Evolutionary conservation across 129 eudicot species (phyloP).

Genomic region (Chrysanthemum seticuspe): DNA sequence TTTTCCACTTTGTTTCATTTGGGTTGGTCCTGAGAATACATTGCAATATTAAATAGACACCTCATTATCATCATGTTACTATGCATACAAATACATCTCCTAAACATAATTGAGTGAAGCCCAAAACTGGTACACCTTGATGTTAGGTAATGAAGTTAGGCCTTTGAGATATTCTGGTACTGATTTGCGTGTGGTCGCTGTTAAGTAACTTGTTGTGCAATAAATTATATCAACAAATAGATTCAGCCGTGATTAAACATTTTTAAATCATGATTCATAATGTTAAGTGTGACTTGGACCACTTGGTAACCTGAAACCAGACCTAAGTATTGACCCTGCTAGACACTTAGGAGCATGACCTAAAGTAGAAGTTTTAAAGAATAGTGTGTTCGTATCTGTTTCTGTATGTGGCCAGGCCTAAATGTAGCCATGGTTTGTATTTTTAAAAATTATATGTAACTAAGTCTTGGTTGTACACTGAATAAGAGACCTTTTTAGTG

Average conservation of each 20-base stretch:
- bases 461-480: too few species aligned
- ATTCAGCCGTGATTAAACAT: neutral
- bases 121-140: neutral
- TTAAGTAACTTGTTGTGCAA: neutral
- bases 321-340: too few species aligned
- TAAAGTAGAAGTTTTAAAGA: too few species aligned
- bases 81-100: neutral
- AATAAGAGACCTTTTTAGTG: too few species aligned
- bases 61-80: constrained; percentile 3
- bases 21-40: constrained; percentile 14
- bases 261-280: constrained; percentile 15
- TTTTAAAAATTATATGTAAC: too few species aligned
- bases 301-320: too few species aligned
- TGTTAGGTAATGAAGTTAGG: constrained; percentile 14
- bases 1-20: constrained; percentile 6
- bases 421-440: too few species aligned
- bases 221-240: neutral
- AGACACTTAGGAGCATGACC: too few species aligned
- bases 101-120: constrained; percentile 18
- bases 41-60: constrained; percentile 1
- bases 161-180: constrained; percentile 2
- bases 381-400: too few species aligned
- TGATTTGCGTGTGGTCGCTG: neutral
- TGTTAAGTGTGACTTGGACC: neutral
- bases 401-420: too few species aligned